Evolutionary conservation across 176 grass and related monocot species (phyloP).

Genomic region (Juncus inflexus): DNA sequence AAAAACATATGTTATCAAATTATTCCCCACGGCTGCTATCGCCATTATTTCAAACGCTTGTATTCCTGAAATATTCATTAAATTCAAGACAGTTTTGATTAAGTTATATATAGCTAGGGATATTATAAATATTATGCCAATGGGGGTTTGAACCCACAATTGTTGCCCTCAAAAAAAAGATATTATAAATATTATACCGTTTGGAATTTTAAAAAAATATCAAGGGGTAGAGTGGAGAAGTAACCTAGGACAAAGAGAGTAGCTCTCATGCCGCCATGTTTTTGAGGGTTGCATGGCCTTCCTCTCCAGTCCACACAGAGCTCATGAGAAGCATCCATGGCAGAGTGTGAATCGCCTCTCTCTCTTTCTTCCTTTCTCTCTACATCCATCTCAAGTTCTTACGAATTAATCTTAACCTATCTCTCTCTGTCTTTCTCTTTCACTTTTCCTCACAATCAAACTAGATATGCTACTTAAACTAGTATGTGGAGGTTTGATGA

Average conservation of each 20-base stretch:
- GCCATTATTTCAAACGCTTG: conserved; percentile 97
- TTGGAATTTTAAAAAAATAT: too few relatives aligned
- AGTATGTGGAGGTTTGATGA: neutral
- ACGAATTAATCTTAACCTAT: too few relatives aligned
- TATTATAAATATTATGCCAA: too few relatives aligned
- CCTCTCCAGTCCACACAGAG: conserved; percentile 69
- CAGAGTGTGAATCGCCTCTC: neutral
- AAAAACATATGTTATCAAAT: conserved; percentile 98
- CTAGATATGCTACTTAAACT: neutral
- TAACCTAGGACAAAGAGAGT: conserved; percentile 84
- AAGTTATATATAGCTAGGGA: conserved; percentile 13
- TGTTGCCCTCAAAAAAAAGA: too few relatives aligned
- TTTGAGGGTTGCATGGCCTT: conserved; percentile 46
- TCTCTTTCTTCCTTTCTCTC: conserved; percentile 29
- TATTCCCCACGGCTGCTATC: conserved; percentile 97
- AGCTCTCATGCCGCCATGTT: conserved; percentile 86
- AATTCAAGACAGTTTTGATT: neutral
- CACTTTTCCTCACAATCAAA: too few relatives aligned
- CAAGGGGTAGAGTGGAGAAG: neutral
- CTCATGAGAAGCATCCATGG: conserved; percentile 27
- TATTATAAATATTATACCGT: too few relatives aligned
- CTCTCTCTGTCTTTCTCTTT: too few relatives aligned
- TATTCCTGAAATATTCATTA: conserved; percentile 41
- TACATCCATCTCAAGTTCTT: conserved; percentile 31
- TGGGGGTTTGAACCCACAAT: too few relatives aligned